Conservation (phyloP, 179 eudicot genomes). For the Nepenthes alata region DNA sequence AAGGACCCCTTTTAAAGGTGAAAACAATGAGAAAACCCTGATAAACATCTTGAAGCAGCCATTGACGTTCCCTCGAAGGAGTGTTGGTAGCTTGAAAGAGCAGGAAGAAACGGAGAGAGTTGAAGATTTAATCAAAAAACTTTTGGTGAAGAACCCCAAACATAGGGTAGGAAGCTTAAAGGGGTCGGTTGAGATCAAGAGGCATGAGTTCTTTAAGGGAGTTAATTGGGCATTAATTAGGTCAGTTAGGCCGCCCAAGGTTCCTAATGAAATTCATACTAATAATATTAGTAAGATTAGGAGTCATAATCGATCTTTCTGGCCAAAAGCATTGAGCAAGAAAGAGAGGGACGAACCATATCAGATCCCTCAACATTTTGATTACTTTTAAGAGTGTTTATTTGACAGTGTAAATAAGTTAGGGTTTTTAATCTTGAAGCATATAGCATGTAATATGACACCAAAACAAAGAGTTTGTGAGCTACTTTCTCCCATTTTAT, state of each 20-base stretch:
- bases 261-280: constrained; percentile 28
- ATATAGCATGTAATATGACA: background rate
- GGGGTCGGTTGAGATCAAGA: constrained; percentile 62
- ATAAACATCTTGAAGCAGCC: constrained; percentile 61
- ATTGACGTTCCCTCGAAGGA: constrained; percentile 39
- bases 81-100: constrained; percentile 32
- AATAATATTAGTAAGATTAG: constrained; percentile 3
- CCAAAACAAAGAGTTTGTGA: background rate
- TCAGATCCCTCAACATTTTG: constrained; percentile 64
- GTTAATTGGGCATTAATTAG: constrained; percentile 80
- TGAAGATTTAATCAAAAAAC: constrained; percentile 49
- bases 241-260: constrained; percentile 66
- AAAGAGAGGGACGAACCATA: constrained; percentile 61
- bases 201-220: constrained; percentile 65
- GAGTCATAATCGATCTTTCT: background rate
- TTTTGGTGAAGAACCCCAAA: constrained; percentile 58
- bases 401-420: background rate
- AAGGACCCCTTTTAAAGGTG: constrained; percentile 66
- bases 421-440: background rate
- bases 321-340: constrained; percentile 23
- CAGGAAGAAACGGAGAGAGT: constrained; percentile 51
- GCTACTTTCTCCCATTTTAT: background rate
- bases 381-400: constrained; percentile 40
- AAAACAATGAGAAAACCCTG: constrained; percentile 59
- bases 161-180: constrained; percentile 57